Base-by-base conservation (phyloP, 164 flowering plant genomes). In the Berberis thunbergii region DNA sequence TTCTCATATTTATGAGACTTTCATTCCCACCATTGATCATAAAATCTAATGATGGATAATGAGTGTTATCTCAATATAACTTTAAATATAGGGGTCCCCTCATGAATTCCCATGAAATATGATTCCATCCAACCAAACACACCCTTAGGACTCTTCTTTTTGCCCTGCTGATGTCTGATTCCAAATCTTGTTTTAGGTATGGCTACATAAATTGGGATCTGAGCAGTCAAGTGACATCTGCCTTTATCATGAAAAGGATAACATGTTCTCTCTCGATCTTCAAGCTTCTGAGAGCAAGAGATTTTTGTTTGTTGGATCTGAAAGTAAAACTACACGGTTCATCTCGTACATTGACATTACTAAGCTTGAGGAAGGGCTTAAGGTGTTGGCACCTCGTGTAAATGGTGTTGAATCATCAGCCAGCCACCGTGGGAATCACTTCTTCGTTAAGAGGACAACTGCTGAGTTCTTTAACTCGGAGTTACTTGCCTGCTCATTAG, bases 211-310 rank as follows among this genome's bases (percentile, higher is more conserved):
- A 45, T 52, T 75, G 55, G 75, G 65, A 63, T 62, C 72, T 54
- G 68, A 71, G 40, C 75, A 69, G 54, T 65, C 78, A 66, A 65
- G 66, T 39, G 78, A 75, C 66, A 57, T 5, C 42, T 75, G 72
- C 54, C 78, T 75, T 60, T 75, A 75, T 69, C 70, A 75, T 63
- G 78, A 75, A 55, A 71, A 68, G 43, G 78, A 93, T 77, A 92
- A 88, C 42, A 86, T 68, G 69, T 93, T 89, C 69, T 84, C 87
- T 76, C 71, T 93, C 63, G 80, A 77, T 72, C 85, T 93, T 75
- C 62, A 73, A 57, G 84, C 79, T 66, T 88, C 98, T 65, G 98
- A 93, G 79, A 90, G 96, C 83, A 83, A 90, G 69, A 78, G 66
- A 65, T 90, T 71, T 74, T 64, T 93, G 74, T 93, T 93, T 81